phyloP scores from a whole-genome alignment of 192 early-diverging fungal genomes.

The Powellomyces hirtus region DNA sequence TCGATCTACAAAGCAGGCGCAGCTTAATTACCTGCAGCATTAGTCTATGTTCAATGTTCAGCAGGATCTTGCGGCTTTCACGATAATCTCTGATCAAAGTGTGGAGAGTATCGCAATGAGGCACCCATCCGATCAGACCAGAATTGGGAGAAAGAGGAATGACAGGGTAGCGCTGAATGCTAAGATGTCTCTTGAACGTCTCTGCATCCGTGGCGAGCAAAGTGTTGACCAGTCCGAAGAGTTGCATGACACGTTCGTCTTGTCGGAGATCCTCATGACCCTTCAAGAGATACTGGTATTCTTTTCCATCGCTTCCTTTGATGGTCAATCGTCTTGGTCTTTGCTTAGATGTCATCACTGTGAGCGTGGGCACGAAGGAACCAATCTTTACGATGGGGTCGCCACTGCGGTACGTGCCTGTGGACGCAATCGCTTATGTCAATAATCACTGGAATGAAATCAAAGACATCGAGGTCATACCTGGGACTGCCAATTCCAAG shows the following conservation, averaged over 20 bases:
- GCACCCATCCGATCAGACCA: conserved; percentile 92
- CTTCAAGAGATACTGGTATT: conserved; percentile 91
- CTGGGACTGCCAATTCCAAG: conserved; percentile 88
- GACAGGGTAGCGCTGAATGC: conserved; percentile 86
- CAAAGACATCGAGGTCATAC: conserved; percentile 25
- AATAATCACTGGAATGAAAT: neutral
- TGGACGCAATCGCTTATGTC: neutral
- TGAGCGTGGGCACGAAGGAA: conserved; percentile 79
- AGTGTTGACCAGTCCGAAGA: conserved; percentile 96
- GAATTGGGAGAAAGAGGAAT: conserved; percentile 93
- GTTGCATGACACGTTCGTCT: conserved; percentile 98
- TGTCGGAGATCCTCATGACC: conserved; percentile 98
- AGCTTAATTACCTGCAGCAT: conserved; percentile 67
- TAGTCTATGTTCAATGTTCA: conserved; percentile 87
- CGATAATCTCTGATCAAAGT: conserved; percentile 83
- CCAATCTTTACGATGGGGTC: conserved; percentile 82
- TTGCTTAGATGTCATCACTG: conserved; percentile 89
- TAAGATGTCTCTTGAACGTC: conserved; percentile 87
- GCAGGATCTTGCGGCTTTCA: conserved; percentile 70
- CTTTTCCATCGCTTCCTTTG: conserved; percentile 79
- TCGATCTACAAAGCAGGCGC: neutral
- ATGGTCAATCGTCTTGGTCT: conserved; percentile 79
- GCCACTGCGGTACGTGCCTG: conserved; percentile 79
- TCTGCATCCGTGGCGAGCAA: conserved; percentile 76
- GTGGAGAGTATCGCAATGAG: conserved; percentile 85